phyloP scores from a whole-genome alignment of 805 yeast genomes.

The Monosporozyma aerobia region DNA sequence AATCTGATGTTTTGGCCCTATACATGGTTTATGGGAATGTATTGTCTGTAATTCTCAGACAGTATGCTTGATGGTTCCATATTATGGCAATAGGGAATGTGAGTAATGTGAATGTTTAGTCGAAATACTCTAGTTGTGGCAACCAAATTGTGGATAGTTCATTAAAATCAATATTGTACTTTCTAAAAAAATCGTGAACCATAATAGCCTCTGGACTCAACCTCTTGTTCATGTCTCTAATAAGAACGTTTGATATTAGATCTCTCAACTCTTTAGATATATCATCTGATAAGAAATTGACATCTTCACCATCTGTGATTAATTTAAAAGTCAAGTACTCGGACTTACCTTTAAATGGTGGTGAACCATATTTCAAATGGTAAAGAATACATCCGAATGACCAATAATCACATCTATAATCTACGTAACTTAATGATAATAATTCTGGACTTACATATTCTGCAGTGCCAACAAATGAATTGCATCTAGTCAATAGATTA shows the following conservation, averaged over 20 bases:
- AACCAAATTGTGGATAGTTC: background rate
- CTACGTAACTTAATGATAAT: conserved; percentile 66
- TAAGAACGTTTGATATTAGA: conserved; percentile 56
- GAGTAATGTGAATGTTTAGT: conserved; percentile 8
- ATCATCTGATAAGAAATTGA: conserved; percentile 61
- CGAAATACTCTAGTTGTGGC: background rate
- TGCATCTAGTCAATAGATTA: conserved; percentile 60
- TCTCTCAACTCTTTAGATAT: conserved; percentile 39
- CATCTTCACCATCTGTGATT: background rate
- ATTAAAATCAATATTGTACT: background rate
- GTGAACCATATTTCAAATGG: conserved; percentile 89
- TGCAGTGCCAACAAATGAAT: conserved; percentile 57
- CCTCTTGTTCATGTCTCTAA: conserved; percentile 55
- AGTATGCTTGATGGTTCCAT: conserved; percentile 75
- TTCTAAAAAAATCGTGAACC: conserved; percentile 49
- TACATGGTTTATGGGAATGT: too few species aligned
- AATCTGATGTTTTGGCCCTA: too few species aligned
- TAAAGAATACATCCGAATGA: conserved; percentile 92
- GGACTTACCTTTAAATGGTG: conserved; percentile 78
- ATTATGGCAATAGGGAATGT: conserved; percentile 52
- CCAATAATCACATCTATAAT: conserved; percentile 94
- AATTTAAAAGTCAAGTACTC: conserved; percentile 73
- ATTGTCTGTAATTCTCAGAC: conserved; percentile 38
- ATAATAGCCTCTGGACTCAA: conserved; percentile 47
- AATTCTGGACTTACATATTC: conserved; percentile 43